A percentile compares a stretch with the other conserved stretches of the same genome.
Conservation (phyloP, 257 asterid genomes). For the Solanum pimpinellifolium region DNA sequence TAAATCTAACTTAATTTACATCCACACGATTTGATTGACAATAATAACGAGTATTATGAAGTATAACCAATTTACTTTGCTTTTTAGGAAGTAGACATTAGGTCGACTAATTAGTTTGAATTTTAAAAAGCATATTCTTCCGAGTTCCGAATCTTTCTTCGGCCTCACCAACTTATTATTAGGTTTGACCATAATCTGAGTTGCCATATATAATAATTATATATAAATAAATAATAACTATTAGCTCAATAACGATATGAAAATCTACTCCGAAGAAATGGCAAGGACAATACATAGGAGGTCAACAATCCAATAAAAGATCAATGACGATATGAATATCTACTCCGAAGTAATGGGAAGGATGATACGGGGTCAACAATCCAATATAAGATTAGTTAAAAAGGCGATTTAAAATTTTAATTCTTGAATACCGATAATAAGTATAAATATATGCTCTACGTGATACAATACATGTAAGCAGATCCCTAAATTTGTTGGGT, state of each 20-base stretch:
- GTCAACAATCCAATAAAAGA: not conserved
- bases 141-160: not conserved
- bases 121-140: not conserved
- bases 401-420: not conserved
- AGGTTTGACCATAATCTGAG: not conserved
- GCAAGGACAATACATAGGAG: no score
- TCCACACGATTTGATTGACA: rapidly evolving
- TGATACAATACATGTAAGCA: no score
- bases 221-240: no score
- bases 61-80: not conserved
- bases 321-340: no score
- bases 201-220: not conserved
- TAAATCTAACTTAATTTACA: not conserved
- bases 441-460: no score
- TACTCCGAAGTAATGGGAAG: not conserved
- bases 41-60: not conserved
- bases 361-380: not conserved
- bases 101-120: not conserved
- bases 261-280: not conserved
- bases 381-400: not conserved
- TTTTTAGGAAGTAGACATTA: not conserved
- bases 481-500: no score
- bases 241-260: not conserved
- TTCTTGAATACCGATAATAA: rapidly evolving
- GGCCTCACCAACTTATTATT: not conserved